phyloP scores from a whole-genome alignment of 2,329 filamentous ascomycete species.

The Sclerotinia minor region DNA sequence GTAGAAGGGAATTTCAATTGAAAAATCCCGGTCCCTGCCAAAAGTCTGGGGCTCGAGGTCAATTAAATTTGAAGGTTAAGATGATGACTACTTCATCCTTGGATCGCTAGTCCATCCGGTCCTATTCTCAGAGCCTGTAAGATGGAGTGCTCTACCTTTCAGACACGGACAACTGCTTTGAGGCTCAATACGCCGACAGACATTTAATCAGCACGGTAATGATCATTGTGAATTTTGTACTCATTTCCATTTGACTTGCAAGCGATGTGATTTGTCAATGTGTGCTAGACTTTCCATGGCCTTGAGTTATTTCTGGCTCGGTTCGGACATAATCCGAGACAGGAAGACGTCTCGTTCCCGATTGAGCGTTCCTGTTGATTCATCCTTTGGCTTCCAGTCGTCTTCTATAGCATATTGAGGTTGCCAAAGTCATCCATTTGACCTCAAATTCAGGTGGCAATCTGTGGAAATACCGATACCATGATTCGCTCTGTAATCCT shows the following conservation, averaged over 20 bases:
- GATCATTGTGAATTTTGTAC: not conserved
- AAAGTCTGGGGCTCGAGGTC: slow-evolving; percentile 2
- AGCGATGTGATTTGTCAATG: not conserved
- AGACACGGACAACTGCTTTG: not conserved
- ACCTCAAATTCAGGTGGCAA: not conserved
- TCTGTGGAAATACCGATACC: slow-evolving; percentile 10
- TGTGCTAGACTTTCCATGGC: slow-evolving; percentile 6
- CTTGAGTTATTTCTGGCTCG: slow-evolving; percentile 6
- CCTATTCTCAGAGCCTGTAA: slow-evolving; percentile 6
- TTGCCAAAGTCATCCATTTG: not conserved
- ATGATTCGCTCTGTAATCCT: not conserved
- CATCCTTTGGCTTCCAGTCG: not conserved
- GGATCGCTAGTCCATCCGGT: slow-evolving; percentile 5
- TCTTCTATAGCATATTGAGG: not conserved
- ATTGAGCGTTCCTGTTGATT: not conserved
- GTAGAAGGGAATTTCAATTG: slow-evolving; percentile 6
- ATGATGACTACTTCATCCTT: slow-evolving; percentile 21
- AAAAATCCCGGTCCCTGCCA: slow-evolving; percentile 17
- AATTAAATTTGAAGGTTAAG: slow-evolving; percentile 21
- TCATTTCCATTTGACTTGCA: not conserved
- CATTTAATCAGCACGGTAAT: slow-evolving; percentile 1
- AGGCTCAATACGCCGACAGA: not conserved
- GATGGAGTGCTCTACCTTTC: not conserved
- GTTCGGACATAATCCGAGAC: not conserved
- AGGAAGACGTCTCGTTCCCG: not conserved